These are phyloP conservation scores for Carex cristatella DNA, from an alignment of 176 grass and related monocot species.

Conservation along the genomic window DNA sequence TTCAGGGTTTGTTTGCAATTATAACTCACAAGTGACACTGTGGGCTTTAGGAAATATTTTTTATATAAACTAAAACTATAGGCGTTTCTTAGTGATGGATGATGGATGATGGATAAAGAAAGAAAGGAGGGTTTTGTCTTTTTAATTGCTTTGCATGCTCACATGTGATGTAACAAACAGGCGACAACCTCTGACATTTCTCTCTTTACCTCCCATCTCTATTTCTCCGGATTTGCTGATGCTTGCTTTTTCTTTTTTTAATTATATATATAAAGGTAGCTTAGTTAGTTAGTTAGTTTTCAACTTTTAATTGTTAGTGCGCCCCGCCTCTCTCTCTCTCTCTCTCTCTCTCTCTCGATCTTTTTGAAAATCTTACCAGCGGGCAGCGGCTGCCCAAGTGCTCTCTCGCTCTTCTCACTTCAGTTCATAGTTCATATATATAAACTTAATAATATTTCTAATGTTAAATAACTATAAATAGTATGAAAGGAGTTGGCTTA, in stretches of 20 bases:
- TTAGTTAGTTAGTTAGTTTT: conserved; percentile 17
- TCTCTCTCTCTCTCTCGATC: not conserved
- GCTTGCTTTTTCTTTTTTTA: not conserved
- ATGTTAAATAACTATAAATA: not conserved
- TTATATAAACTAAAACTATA: not conserved
- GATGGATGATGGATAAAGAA: not conserved
- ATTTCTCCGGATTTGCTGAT: not conserved
- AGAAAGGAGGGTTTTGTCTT: not conserved
- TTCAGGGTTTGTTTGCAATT: not conserved
- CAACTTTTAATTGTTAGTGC: not conserved
- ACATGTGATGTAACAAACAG: not conserved
- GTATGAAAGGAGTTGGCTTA: not conserved
- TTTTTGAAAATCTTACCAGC: not conserved
- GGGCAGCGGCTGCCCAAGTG: not conserved
- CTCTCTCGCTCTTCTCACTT: not conserved
- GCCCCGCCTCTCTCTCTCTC: not conserved
- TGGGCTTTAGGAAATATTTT: not conserved
- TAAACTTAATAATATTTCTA: not conserved
- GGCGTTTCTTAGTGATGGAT: not conserved
- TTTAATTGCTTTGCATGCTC: conserved; percentile 16
- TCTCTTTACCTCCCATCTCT: conserved; percentile 15
- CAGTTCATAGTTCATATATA: no score
- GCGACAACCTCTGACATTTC: conserved; percentile 14
- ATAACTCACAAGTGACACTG: not conserved
- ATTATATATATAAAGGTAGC: not conserved